A percentile compares a stretch with the other conserved stretches of the same genome.
These are phyloP conservation scores for Periconia macrospinosa DNA, from an alignment of 2,329 filamentous ascomycete species.

Conservation along the genomic window DNA sequence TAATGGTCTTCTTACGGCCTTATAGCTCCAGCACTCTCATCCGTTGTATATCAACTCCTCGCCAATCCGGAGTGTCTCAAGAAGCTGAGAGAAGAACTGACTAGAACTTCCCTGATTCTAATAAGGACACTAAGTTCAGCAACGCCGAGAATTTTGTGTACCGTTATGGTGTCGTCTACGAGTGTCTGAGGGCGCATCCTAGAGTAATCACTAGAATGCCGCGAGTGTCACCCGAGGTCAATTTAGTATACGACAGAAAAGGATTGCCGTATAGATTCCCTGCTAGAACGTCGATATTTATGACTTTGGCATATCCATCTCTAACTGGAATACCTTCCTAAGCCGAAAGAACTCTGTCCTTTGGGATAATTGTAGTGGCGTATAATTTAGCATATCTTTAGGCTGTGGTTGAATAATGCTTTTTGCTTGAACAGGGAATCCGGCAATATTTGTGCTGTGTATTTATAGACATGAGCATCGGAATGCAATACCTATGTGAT, in stretches of 20 bases:
- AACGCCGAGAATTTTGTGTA: neutral
- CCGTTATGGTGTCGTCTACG: neutral
- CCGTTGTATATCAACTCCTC: slow-evolving; percentile 3
- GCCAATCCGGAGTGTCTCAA: neutral
- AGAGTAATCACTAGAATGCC: neutral
- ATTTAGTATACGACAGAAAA: neutral
- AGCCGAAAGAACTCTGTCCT: neutral
- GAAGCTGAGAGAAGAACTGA: slow-evolving; percentile 3
- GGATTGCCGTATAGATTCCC: neutral
- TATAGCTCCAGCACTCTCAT: neutral
- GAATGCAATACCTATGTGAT: too few species aligned
- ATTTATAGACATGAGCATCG: too few species aligned
- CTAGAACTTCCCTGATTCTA: neutral
- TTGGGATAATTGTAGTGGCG: too few species aligned
- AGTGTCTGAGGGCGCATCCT: neutral
- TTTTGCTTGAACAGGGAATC: too few species aligned
- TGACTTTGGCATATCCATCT: neutral
- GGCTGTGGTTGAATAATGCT: too few species aligned
- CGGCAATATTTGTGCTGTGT: too few species aligned
- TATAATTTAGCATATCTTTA: too few species aligned
- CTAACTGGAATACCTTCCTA: neutral
- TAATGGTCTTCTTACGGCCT: too few species aligned
- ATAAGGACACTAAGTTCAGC: neutral
- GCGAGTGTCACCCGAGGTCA: neutral
- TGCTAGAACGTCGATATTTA: neutral